Evolutionary conservation across 1,284 basidiomycete species (phyloP), one percentile per base, ranked within the genome.

Genomic region (Pascua guehoae): DNA sequence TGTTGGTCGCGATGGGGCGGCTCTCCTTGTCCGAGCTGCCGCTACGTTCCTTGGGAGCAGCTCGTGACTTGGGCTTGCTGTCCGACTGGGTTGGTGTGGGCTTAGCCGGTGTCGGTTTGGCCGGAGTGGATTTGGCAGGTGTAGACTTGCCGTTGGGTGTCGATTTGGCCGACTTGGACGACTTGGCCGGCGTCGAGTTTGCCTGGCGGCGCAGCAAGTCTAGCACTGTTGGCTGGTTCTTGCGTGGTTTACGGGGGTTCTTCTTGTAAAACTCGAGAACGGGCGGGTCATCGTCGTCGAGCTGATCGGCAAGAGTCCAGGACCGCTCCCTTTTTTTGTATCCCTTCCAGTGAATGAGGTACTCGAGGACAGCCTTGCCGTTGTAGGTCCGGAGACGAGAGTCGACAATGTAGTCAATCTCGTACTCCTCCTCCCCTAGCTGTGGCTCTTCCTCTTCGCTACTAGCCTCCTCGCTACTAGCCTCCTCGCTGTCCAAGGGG

Each of bases 251-350:
- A 12, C 39, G 47, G 10, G 71, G 72, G 41, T 70, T 40, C 37
- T 60, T 54, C 36, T 53, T 49, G 53, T 69, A 72, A 49, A 71
- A 71, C 2, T 62, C 62, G 4, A 69, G 17, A 12, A 72, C 71
- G 14, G 66, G 68, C 15, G 67, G 66, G 57, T 72, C 79, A 55
- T 82, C 79, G 66, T 69, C 64, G 32, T 73, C 67, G 38, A 75
- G 66, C 51, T 73, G 66, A 18, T 56, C 58, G 10, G 68, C 73
- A 1, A 47, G 43, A 4, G 68, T 72, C 73, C 73, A 75, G 2
- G 66, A 62, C 4, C 67, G 60, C 12, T 75, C 73, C 14, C 62
- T 47, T 8, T 46, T 43, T 18, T 45, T 48, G 47, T 73, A 75
- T 1, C 63, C 67, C 24, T 64, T 61, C 73, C 73, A 75, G 51